Evolutionary conservation across 129 eudicot genomes (phyloP), one percentile per base, ranked within the genome.

Genomic region (Flaveria bidentis): DNA sequence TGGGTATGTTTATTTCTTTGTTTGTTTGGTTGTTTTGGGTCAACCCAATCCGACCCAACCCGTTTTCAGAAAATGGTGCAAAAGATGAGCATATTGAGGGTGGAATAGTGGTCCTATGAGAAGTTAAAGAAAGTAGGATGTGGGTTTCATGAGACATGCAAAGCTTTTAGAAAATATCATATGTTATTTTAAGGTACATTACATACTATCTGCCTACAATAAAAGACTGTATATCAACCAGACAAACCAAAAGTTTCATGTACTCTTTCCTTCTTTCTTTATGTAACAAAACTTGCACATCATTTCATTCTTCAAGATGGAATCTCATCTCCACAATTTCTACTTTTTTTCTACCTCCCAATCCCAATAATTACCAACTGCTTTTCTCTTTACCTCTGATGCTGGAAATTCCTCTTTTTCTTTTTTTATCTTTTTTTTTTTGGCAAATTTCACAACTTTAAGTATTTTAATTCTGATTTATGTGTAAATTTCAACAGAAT

Each of bases 91-190:
- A 83, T 53, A 74, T 68, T 56, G 75, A 71, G 78, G 66, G 84
- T 71, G 81, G 65, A 69, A 67, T 55, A 39, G 87, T 83, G 88
- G 85, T 79, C 85, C 86, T 80, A 17, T 30, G 77, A 55, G 78
- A 83, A 78, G 80, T 75, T 81, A 84, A 73, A 69, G 82, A 80
- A 80, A 76, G 77, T 76, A 50, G 49, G 78, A 30, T 58, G 63
- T 76, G 76, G 74, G 81, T 53, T 26, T 44, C 45, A 81, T 80
- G 84, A 85, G 83, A 85, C 86, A 85, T 87, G 85, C 91, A 81
- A 85, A 86, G 88, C 97, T 83, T 91, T 91, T 83, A 81, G 87
- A 85, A 91, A 88, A 89, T 81, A 82, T 81, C 45, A 53, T 75
- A 46, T 64, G 72, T 84, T 75, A 46, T 64, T 69, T 84, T 83